phyloP scores from a whole-genome alignment of 805 yeast genomes.

The Wickerhamiella azymoides region DNA sequence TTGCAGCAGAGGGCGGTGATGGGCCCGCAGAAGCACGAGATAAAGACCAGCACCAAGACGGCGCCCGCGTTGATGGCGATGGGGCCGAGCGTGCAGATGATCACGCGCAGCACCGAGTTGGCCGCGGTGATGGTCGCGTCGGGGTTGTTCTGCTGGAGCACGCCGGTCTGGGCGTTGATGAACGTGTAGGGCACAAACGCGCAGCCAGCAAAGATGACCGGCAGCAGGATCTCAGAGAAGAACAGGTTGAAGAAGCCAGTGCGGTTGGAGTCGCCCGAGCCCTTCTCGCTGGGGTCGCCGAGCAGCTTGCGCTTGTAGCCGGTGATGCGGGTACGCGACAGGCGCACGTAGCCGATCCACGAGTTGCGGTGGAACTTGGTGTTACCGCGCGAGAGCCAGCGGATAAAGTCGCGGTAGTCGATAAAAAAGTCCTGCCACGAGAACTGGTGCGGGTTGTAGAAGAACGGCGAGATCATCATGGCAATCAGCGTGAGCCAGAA shows the following conservation, averaged over 20 bases:
- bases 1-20: conserved; percentile 87
- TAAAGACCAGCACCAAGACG: conserved; percentile 55
- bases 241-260: conserved; percentile 67
- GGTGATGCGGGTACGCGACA: conserved; percentile 74
- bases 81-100: conserved; percentile 64
- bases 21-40: conserved; percentile 98
- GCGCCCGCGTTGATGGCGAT: conserved; percentile 83
- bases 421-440: conserved; percentile 91
- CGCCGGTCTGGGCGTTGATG: conserved; percentile 82
- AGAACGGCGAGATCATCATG: conserved; percentile 78
- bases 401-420: conserved; percentile 85
- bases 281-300: conserved; percentile 53
- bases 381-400: conserved; percentile 79
- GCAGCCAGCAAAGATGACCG: conserved; percentile 53
- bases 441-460: conserved; percentile 96
- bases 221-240: conserved; percentile 67
- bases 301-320: conserved; percentile 72
- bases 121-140: conserved; percentile 27
- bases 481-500: conserved; percentile 92
- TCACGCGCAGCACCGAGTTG: conserved; percentile 49
- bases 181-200: conserved; percentile 62
- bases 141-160: conserved; percentile 22
- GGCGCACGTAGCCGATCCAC: conserved; percentile 66
- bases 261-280: conserved; percentile 51
- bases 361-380: conserved; percentile 50